These are phyloP conservation scores for Linnemannia elongata DNA, from an alignment of 192 early-diverging fungal species.

Conservation along the genomic window DNA sequence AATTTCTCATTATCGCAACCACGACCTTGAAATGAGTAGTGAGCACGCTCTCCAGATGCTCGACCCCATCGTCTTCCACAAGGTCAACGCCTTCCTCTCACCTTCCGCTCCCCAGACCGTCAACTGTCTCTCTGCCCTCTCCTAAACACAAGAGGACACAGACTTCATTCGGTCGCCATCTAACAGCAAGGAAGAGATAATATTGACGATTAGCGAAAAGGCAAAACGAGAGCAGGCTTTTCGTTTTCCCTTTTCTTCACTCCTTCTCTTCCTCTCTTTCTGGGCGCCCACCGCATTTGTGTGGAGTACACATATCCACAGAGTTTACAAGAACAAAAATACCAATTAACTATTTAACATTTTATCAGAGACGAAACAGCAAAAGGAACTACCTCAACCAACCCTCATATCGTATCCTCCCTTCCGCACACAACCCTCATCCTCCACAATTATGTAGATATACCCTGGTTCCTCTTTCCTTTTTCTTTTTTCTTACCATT, in stretches of 20 bases:
- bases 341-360: not conserved
- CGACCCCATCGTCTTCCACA: conserved; percentile 14
- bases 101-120: conserved; percentile 11
- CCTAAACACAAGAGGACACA: not conserved
- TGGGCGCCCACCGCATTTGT: not conserved
- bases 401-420: not conserved
- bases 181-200: not conserved
- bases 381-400: not conserved
- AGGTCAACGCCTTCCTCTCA: conserved; percentile 1
- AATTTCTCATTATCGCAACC: not conserved
- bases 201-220: not conserved
- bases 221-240: not conserved
- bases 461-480: not conserved
- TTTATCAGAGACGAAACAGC: not conserved
- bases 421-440: not conserved
- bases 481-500: not conserved
- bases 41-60: not conserved
- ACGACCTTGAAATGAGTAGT: not conserved
- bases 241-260: not conserved
- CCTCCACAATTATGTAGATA: conserved; percentile 6
- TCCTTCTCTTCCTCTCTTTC: not conserved
- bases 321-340: not conserved
- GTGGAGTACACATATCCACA: not conserved
- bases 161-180: not conserved
- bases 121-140: conserved; percentile 16